These are phyloP conservation scores for Solanum hybrid DNA, from an alignment of 305 asterid species.

Conservation along the genomic window DNA sequence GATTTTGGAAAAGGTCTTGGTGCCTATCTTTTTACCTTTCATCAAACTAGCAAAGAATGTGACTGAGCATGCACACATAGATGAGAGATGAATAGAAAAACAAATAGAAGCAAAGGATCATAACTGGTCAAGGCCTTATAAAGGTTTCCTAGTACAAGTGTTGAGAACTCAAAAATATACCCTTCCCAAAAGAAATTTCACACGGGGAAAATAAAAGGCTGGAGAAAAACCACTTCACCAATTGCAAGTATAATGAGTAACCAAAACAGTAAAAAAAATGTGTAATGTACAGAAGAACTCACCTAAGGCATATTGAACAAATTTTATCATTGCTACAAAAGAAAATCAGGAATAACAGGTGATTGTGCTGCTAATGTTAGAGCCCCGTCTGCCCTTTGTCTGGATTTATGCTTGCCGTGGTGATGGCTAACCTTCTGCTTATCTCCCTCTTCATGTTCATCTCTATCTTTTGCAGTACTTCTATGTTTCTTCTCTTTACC, in stretches of 20 bases:
- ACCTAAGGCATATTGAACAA: conserved; percentile 19
- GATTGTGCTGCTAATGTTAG: conserved; percentile 38
- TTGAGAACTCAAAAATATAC: not conserved
- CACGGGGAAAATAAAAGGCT: not conserved
- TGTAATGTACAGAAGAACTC: conserved; percentile 33
- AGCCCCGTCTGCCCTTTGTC: conserved; percentile 49
- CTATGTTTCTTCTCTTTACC: conserved; percentile 53
- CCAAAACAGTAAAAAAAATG: not conserved
- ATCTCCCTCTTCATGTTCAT: conserved; percentile 38
- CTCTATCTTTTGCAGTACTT: conserved; percentile 38
- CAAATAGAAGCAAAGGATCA: not conserved
- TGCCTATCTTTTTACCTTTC: not conserved
- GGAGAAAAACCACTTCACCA: not conserved
- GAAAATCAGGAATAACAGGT: conserved; percentile 80
- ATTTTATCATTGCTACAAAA: conserved; percentile 37
- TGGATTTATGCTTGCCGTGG: conserved; percentile 49
- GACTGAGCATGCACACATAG: not conserved
- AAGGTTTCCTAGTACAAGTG: not conserved
- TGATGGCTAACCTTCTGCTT: conserved; percentile 38
- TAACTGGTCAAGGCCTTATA: not conserved
- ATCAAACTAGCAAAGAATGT: not conserved
- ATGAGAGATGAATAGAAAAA: not conserved
- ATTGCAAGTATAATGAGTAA: not conserved
- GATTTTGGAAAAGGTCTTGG: not conserved
- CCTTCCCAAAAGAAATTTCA: not conserved